Conservation (phyloP, 148 eudicot genomes). For the Cornus controversa region DNA sequence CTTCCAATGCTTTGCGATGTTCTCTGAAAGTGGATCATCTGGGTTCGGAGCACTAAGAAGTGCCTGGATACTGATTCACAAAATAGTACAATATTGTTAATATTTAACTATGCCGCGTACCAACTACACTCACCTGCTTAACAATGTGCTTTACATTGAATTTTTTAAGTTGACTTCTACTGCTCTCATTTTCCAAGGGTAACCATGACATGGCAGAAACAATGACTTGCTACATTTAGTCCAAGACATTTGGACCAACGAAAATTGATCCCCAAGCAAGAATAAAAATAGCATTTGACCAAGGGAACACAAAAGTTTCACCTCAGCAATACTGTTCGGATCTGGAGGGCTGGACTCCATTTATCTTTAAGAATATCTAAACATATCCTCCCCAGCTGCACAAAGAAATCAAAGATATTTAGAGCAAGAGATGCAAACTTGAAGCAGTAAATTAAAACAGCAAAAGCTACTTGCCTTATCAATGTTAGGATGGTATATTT, state of each 20-base stretch:
- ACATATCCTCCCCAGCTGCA: constrained; percentile 95
- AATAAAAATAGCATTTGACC: background rate
- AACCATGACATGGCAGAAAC: background rate
- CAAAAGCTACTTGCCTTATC: constrained; percentile 60
- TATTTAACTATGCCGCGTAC: background rate
- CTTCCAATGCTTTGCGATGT: constrained; percentile 96
- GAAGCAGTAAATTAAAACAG: background rate
- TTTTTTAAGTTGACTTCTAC: background rate
- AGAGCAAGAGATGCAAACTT: background rate
- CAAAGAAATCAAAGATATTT: background rate
- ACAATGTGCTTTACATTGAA: background rate
- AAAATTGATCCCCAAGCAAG: background rate
- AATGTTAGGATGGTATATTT: constrained; percentile 95
- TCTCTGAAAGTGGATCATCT: constrained; percentile 93
- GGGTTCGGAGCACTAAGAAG: constrained; percentile 96
- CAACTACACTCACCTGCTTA: background rate
- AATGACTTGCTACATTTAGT: background rate
- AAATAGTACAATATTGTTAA: background rate
- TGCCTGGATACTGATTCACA: constrained; percentile 71
- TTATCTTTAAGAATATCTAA: constrained; percentile 96
- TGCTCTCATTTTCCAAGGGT: background rate
- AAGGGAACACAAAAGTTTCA: constrained; percentile 14
- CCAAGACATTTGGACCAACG: background rate
- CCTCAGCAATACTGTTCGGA: constrained; percentile 90
- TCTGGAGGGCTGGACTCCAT: constrained; percentile 99